Percentiles rank a stretch among this genome's conserved stretches.
Conservation (phyloP, 2,329 filamentous ascomycete genomes). For the Monilinia fructigena region DNA sequence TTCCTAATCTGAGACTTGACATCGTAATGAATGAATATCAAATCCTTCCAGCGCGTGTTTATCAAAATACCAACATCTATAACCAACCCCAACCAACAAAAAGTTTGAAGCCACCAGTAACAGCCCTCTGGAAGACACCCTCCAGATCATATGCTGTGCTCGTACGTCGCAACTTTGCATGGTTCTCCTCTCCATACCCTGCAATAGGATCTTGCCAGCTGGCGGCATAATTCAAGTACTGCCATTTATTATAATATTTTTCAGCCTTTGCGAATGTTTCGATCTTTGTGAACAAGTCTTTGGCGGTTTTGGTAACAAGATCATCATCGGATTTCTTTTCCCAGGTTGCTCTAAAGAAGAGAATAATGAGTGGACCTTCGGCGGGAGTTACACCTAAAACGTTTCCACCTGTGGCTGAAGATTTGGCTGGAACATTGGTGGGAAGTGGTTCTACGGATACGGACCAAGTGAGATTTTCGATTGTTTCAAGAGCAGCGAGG, state of each 20-base stretch:
- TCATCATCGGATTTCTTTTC: not conserved
- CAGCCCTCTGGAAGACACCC: not conserved
- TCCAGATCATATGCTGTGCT: not conserved
- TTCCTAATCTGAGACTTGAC: not conserved
- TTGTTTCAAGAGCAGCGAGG: no score
- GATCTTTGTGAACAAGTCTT: not conserved
- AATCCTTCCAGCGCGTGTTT: no score
- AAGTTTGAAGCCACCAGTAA: not conserved
- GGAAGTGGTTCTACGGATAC: no score
- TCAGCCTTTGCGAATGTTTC: not conserved
- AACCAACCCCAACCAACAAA: not conserved
- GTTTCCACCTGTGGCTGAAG: not conserved
- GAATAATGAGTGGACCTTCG: not conserved
- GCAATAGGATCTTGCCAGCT: not conserved
- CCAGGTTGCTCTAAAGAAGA: not conserved
- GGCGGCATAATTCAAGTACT: not conserved
- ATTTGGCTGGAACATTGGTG: no score
- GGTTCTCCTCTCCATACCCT: not conserved
- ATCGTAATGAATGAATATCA: no score
- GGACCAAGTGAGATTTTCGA: no score
- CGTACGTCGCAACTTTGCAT: not conserved
- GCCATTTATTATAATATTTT: not conserved
- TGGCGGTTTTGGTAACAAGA: not conserved
- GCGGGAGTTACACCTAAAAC: not conserved
- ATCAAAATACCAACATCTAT: no score